A percentile compares a stretch with the other conserved stretches of the same genome.
Evolutionary conservation across 805 yeast species (phyloP).

Genomic region (Pichia thaimueangensis): DNA sequence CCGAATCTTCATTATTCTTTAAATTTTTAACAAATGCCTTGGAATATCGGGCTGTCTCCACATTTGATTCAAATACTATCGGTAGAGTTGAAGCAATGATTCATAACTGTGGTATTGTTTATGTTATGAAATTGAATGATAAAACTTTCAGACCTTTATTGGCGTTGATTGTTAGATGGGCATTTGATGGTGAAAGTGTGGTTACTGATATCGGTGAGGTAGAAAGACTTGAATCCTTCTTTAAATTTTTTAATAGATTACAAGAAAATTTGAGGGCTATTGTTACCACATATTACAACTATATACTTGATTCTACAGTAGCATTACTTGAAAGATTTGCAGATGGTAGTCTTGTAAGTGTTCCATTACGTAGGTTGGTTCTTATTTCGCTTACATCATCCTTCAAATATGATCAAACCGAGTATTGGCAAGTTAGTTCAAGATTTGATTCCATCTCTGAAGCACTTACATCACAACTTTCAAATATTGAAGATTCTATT

Average conservation of each 20-base stretch:
- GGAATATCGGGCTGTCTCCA: conserved; percentile 57
- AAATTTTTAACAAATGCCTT: conserved; percentile 63
- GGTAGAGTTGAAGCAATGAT: conserved; percentile 76
- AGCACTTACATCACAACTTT: conserved; percentile 60
- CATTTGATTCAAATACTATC: conserved; percentile 64
- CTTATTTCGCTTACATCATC: conserved; percentile 70
- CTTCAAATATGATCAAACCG: conserved; percentile 85
- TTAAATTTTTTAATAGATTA: conserved; percentile 77
- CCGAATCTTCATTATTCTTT: conserved; percentile 61
- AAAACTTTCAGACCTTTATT: conserved; percentile 89
- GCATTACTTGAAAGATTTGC: conserved; percentile 47
- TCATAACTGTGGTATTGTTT: conserved; percentile 63
- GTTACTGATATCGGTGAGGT: conserved; percentile 37
- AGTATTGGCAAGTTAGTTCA: conserved; percentile 86
- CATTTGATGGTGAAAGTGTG: conserved; percentile 75
- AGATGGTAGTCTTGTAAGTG: conserved; percentile 35
- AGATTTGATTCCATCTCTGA: conserved; percentile 70
- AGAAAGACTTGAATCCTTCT: conserved; percentile 66
- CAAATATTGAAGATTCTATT: conserved; percentile 60
- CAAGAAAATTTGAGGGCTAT: conserved; percentile 82
- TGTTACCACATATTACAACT: conserved; percentile 82
- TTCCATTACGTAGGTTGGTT: conserved; percentile 64
- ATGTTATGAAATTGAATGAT: conserved; percentile 88
- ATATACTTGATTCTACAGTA: conserved; percentile 69
- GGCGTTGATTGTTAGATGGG: conserved; percentile 85